A percentile compares a stretch with the other conserved stretches of the same genome.
These are phyloP conservation scores for Coix lacrymajobi DNA, from an alignment of 176 grass and related monocot genomes.

Conservation along the genomic window DNA sequence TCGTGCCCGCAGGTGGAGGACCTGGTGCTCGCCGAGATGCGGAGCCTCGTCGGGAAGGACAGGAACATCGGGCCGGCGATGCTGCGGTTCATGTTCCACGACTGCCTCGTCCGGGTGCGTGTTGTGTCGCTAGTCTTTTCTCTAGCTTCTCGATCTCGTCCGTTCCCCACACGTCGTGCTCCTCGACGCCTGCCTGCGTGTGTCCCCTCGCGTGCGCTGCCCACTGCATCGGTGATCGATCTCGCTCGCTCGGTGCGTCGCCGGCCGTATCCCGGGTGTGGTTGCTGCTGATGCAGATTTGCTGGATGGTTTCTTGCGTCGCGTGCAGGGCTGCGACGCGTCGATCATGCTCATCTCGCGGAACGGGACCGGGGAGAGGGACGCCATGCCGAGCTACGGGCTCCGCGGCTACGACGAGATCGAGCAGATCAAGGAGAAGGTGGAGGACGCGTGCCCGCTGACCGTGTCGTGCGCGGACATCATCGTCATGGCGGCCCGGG, in stretches of 20 bases:
- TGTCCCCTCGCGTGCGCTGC: no score
- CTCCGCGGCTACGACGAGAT: slow-evolving; percentile 46
- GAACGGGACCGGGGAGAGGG: slow-evolving; percentile 16
- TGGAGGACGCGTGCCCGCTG: slow-evolving; percentile 49
- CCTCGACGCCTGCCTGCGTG: background rate
- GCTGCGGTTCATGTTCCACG: slow-evolving; percentile 55
- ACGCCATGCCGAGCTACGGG: slow-evolving; percentile 29
- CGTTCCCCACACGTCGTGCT: background rate
- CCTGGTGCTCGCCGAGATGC: slow-evolving; percentile 48
- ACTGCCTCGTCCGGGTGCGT: slow-evolving; percentile 62
- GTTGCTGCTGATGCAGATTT: background rate
- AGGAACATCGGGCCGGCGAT: slow-evolving; percentile 35
- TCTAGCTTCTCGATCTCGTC: background rate
- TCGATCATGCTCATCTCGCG: slow-evolving; percentile 47
- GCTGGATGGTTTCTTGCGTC: background rate
- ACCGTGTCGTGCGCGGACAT: slow-evolving; percentile 64
- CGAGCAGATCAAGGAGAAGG: slow-evolving; percentile 52
- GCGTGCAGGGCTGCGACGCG: slow-evolving; percentile 45
- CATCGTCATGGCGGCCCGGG: slow-evolving; percentile 53
- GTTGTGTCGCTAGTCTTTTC: background rate
- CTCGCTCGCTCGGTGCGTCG: no score
- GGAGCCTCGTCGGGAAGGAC: slow-evolving; percentile 14
- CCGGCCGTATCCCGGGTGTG: no score
- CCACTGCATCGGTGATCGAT: no score
- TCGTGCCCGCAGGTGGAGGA: slow-evolving; percentile 45